phyloP scores from a whole-genome alignment of 768 basidiomycete genomes.

The Suillus occidentalis region DNA sequence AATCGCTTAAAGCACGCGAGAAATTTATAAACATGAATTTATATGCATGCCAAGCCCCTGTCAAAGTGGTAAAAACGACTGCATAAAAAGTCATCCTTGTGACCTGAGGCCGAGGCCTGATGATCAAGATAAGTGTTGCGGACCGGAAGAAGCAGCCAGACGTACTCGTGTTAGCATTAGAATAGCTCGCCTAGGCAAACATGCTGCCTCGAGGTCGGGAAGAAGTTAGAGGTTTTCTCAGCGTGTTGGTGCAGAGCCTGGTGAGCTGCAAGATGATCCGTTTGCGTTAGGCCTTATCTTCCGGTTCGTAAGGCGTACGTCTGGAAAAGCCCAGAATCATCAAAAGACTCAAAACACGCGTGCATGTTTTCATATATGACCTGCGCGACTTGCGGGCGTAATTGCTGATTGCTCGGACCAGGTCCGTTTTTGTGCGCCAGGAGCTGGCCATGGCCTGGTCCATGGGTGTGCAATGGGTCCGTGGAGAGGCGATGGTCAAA shows the following conservation, averaged over 20 bases:
- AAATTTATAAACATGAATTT: not conserved
- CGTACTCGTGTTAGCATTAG: not conserved
- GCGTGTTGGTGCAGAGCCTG: not conserved
- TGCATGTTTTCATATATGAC: not conserved
- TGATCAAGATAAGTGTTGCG: not conserved
- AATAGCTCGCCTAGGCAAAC: not conserved
- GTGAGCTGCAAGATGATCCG: not conserved
- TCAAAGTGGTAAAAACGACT: not conserved
- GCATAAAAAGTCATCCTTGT: not conserved
- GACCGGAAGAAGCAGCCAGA: not conserved
- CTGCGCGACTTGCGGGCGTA: not conserved
- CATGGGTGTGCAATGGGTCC: too few species aligned
- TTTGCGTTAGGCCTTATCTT: not conserved
- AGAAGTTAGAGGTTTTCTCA: not conserved
- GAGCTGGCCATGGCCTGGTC: too few species aligned
- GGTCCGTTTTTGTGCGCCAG: too few species aligned
- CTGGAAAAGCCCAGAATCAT: not conserved
- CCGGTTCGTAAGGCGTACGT: not conserved
- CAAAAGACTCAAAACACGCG: too few species aligned
- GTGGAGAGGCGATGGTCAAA: too few species aligned
- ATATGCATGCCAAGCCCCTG: not conserved
- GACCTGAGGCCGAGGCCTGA: not conserved
- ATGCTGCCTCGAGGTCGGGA: not conserved
- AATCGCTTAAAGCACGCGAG: too few species aligned
- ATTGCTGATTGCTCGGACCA: too few species aligned